A percentile compares a stretch with the other conserved stretches of the same genome.
Conservation (phyloP, 441 rosid species). For the Biscutella laevigata region DNA sequence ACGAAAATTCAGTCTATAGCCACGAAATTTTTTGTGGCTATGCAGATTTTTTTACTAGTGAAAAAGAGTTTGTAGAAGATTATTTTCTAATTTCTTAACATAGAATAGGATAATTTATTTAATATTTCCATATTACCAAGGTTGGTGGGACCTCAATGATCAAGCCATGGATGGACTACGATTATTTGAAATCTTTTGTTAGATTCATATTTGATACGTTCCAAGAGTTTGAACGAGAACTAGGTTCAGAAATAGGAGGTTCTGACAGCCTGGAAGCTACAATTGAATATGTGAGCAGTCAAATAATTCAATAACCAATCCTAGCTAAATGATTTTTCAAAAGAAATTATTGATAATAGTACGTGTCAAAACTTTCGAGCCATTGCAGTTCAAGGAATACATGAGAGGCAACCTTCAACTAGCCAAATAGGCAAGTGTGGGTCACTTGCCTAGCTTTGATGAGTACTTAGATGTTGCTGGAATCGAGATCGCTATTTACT, state of each 20-base stretch:
- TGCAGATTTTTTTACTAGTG: no score
- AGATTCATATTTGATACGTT: not conserved
- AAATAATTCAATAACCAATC: not conserved
- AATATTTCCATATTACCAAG: not conserved
- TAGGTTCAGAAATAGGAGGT: constrained; percentile 4
- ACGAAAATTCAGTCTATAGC: no score
- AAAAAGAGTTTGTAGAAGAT: no score
- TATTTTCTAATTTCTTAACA: no score
- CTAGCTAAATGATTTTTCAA: not conserved
- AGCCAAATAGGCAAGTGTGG: not conserved
- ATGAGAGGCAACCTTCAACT: not conserved
- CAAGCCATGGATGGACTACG: constrained; percentile 11
- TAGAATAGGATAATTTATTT: no score
- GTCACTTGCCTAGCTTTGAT: constrained; percentile 6
- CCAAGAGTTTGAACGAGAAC: constrained; percentile 13
- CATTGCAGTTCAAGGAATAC: not conserved
- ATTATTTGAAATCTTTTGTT: constrained; percentile 20
- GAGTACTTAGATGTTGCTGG: constrained; percentile 10
- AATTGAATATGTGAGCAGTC: constrained; percentile 13
- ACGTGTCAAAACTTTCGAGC: not conserved
- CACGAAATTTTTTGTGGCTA: no score
- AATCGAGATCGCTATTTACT: not conserved
- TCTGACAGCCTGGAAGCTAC: constrained; percentile 8
- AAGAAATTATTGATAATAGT: not conserved
- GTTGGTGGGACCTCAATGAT: constrained; percentile 29